A percentile compares a stretch with the other conserved stretches of the same genome.
These are phyloP conservation scores for Sphaerobolus stellatus DNA, from an alignment of 1,284 basidiomycete genomes.

Conservation along the genomic window DNA sequence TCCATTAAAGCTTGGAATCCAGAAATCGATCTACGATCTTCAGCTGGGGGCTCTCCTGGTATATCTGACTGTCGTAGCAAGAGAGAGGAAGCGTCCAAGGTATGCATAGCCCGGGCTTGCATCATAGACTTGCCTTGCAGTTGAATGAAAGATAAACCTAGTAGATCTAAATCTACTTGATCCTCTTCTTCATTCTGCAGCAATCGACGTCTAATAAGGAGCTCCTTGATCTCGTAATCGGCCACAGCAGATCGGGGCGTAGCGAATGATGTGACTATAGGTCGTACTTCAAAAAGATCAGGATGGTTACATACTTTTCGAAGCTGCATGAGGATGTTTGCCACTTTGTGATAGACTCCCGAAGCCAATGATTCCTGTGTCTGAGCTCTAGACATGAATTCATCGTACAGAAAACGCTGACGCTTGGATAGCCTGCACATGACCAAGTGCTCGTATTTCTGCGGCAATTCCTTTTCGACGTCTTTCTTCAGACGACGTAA, in stretches of 20 bases:
- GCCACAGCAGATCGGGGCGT: constrained; percentile 80
- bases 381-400: constrained; percentile 93
- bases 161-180: constrained; percentile 58
- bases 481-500: constrained; percentile 93
- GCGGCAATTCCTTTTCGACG: constrained; percentile 94
- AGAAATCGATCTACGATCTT: constrained; percentile 72
- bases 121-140: constrained; percentile 51
- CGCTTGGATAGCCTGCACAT: constrained; percentile 92
- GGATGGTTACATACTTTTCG: constrained; percentile 96
- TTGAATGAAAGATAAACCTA: constrained; percentile 67
- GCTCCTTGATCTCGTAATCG: constrained; percentile 86
- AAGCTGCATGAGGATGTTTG: constrained; percentile 97
- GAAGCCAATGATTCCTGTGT: constrained; percentile 85
- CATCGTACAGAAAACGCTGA: constrained; percentile 96
- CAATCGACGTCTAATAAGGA: constrained; percentile 77
- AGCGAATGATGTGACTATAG: constrained; percentile 90
- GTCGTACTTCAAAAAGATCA: constrained; percentile 92
- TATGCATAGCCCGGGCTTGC: constrained; percentile 51
- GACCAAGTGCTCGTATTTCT: constrained; percentile 93
- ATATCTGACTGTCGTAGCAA: constrained; percentile 60
- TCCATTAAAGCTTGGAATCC: constrained; percentile 67
- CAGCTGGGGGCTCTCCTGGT: constrained; percentile 59
- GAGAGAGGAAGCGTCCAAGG: constrained; percentile 71
- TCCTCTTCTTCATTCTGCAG: constrained; percentile 51
- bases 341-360: constrained; percentile 87